These are phyloP conservation scores for Pseudozyma pruni DNA, from an alignment of 1,284 basidiomycete genomes.

Conservation along the genomic window DNA sequence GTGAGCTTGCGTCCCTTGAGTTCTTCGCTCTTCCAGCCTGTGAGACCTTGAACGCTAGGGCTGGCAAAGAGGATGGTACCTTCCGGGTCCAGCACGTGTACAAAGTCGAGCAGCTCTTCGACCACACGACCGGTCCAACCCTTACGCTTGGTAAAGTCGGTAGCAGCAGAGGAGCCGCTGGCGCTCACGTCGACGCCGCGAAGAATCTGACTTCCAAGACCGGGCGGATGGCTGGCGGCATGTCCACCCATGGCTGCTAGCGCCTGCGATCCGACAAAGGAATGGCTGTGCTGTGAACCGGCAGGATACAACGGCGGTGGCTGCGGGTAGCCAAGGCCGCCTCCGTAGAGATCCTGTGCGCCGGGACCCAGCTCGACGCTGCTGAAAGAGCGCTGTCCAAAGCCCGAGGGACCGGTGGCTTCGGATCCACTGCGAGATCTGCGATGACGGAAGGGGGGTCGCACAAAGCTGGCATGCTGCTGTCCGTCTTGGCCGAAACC, in stretches of 20 bases:
- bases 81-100: constrained; percentile 57
- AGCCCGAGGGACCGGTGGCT: constrained; percentile 19
- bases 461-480: constrained; percentile 8
- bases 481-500: constrained; percentile 15
- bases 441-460: constrained; percentile 40
- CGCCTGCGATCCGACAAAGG: constrained; percentile 35
- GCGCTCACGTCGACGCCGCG: constrained; percentile 51
- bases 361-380: constrained; percentile 25
- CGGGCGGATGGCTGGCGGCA: constrained; percentile 54
- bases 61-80: constrained; percentile 56
- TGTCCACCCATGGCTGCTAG: constrained; percentile 42
- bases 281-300: constrained; percentile 31
- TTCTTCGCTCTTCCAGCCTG: constrained; percentile 61
- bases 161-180: constrained; percentile 47
- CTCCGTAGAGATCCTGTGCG: constrained; percentile 12
- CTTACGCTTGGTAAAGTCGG: constrained; percentile 62
- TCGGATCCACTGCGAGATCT: constrained; percentile 40
- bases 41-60: constrained; percentile 49
- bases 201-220: constrained; percentile 47
- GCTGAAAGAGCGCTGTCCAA: constrained; percentile 26
- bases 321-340: constrained; percentile 19
- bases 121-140: constrained; percentile 60
- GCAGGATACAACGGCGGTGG: constrained; percentile 29
- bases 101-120: constrained; percentile 62
- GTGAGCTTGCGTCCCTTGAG: constrained; percentile 53